These are phyloP conservation scores for Trichoderma sp. DNA, from an alignment of 2,329 filamentous ascomycete species.

Conservation along the genomic window DNA sequence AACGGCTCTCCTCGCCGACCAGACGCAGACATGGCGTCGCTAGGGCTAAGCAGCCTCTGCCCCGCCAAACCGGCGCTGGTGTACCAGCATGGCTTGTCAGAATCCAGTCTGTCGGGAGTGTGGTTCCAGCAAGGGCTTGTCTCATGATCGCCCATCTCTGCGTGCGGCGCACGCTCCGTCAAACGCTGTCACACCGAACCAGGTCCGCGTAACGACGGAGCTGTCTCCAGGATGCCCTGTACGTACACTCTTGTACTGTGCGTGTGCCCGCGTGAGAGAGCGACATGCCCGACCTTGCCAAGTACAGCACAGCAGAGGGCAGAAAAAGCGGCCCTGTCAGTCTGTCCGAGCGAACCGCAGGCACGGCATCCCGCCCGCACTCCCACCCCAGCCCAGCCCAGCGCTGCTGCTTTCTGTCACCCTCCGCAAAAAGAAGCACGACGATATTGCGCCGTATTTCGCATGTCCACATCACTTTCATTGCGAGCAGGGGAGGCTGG, in stretches of 20 bases:
- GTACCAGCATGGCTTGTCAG: constrained; percentile 26
- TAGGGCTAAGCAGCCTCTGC: constrained; percentile 27
- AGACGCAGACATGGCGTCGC: constrained; percentile 14
- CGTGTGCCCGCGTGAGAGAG: background rate
- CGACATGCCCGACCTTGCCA: no score
- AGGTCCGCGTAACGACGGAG: constrained; percentile 23
- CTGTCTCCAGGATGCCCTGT: background rate
- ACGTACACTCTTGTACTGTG: background rate
- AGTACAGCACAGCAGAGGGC: no score
- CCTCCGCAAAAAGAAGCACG: constrained; percentile 7
- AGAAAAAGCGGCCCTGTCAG: constrained; percentile 21
- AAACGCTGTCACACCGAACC: constrained; percentile 23
- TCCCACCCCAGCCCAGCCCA: background rate
- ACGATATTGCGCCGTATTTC: constrained; percentile 20
- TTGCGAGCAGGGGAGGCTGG: constrained; percentile 26
- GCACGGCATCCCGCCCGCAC: constrained; percentile 14
- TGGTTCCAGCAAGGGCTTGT: constrained; percentile 30
- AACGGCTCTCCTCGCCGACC: constrained; percentile 6
- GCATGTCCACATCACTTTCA: constrained; percentile 8
- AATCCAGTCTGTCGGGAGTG: constrained; percentile 27
- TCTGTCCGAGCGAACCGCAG: constrained; percentile 26
- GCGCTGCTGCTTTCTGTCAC: background rate
- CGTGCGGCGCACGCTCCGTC: constrained; percentile 24
- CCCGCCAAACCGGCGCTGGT: constrained; percentile 28
- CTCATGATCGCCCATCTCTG: constrained; percentile 29